These are phyloP conservation scores for Gentiana macrophylla DNA, from an alignment of 257 asterid genomes.

Conservation along the genomic window DNA sequence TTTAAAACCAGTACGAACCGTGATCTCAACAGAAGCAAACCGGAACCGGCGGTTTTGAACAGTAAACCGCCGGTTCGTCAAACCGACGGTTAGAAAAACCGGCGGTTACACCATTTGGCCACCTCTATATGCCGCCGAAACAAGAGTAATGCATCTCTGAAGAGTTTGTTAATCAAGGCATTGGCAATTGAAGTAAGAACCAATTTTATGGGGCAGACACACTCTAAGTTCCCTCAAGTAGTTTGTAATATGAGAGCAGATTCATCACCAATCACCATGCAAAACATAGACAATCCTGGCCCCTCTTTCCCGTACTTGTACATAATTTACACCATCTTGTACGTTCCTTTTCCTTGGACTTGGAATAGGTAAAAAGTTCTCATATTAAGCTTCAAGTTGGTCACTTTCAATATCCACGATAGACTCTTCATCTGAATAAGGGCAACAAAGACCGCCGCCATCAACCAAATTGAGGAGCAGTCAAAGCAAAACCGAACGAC, in stretches of 20 bases:
- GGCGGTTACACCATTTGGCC: no score
- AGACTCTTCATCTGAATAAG: no score
- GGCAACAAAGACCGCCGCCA: no score
- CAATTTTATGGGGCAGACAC: conserved; percentile 83
- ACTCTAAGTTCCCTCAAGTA: conserved; percentile 89
- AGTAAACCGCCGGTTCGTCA: no score
- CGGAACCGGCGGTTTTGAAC: no score
- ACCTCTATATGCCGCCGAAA: conserved; percentile 83
- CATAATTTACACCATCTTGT: conserved; percentile 40
- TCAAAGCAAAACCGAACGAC: no score
- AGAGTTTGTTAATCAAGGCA: conserved; percentile 61
- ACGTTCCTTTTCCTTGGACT: conserved; percentile 39
- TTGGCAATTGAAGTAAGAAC: conserved; percentile 71
- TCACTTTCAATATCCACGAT: conserved; percentile 55
- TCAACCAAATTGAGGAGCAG: no score
- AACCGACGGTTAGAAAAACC: no score
- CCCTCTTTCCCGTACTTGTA: conserved; percentile 84
- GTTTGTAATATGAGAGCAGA: conserved; percentile 89
- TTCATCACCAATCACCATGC: conserved; percentile 94
- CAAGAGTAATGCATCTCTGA: conserved; percentile 76
- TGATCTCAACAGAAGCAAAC: no score
- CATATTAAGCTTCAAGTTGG: conserved; percentile 54
- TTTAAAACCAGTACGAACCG: no score
- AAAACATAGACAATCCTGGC: conserved; percentile 65
- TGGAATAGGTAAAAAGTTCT: conserved; percentile 60